Evolutionary conservation across 83 land plant genomes (phyloP).

Genomic region (Isoetes engelmannii): DNA sequence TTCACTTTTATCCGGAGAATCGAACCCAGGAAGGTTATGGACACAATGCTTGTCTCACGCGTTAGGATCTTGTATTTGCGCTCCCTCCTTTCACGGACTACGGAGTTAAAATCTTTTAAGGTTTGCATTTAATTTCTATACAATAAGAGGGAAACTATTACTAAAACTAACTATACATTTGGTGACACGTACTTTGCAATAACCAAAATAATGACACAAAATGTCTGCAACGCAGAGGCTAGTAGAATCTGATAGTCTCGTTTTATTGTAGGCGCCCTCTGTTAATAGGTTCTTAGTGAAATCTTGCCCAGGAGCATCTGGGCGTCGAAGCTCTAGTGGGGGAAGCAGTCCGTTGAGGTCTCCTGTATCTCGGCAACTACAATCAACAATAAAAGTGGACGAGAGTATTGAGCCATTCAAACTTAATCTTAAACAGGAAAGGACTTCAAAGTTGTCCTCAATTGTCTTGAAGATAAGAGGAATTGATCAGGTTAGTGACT

Average conservation of each 20-base stretch:
- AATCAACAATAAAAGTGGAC: slow-evolving; percentile 33
- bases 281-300: slow-evolving; percentile 85
- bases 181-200: background rate
- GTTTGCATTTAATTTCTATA: slow-evolving; percentile 22
- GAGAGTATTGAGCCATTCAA: slow-evolving; percentile 58
- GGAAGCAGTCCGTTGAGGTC: slow-evolving; percentile 90
- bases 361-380: slow-evolving; percentile 40
- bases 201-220: background rate
- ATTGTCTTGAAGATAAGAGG: slow-evolving; percentile 85
- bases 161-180: background rate
- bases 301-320: slow-evolving; percentile 37
- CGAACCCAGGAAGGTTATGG: slow-evolving; percentile 86
- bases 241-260: background rate
- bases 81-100: slow-evolving; percentile 79
- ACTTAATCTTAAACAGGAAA: slow-evolving; percentile 74
- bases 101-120: slow-evolving; percentile 85
- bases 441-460: slow-evolving; percentile 86
- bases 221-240: background rate
- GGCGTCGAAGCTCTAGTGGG: slow-evolving; percentile 53
- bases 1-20: slow-evolving; percentile 78
- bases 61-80: slow-evolving; percentile 89
- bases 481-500: slow-evolving; percentile 60
- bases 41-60: slow-evolving; percentile 95
- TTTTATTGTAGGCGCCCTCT: slow-evolving; percentile 54
- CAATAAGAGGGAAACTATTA: background rate